These are phyloP conservation scores for Phylloporus sp. DNA, from an alignment of 768 basidiomycete genomes.

Conservation along the genomic window DNA sequence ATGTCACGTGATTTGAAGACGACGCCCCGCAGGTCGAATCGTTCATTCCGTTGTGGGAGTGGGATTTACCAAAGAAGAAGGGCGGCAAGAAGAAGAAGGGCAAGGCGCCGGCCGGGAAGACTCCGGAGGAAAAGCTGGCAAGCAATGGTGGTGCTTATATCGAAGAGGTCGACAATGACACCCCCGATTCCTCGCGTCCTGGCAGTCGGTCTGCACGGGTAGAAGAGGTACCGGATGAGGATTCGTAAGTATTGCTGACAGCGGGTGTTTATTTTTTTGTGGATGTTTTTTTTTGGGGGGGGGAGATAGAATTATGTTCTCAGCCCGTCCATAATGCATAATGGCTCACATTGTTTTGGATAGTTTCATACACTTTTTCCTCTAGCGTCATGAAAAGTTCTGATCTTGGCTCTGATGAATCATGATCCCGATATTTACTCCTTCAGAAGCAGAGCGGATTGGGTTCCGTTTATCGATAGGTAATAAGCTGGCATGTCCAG, in stretches of 20 bases:
- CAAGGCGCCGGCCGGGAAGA: constrained; percentile 30
- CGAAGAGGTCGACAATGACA: constrained; percentile 34
- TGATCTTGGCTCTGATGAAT: too few relatives aligned
- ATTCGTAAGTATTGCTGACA: constrained; percentile 15
- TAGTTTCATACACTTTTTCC: too few relatives aligned
- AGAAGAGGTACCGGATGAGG: constrained; percentile 44
- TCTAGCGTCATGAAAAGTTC: too few relatives aligned
- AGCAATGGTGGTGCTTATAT: constrained; percentile 37
- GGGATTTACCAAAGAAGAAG: constrained; percentile 81
- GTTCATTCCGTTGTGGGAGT: constrained; percentile 95
- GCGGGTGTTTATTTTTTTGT: neutral
- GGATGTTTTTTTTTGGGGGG: neutral
- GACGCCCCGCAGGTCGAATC: constrained; percentile 74
- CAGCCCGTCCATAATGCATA: neutral
- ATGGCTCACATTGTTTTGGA: too few relatives aligned
- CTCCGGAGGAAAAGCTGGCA: constrained; percentile 38
- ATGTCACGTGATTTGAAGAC: neutral
- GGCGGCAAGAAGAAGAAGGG: constrained; percentile 60
- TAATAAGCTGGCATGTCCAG: too few relatives aligned
- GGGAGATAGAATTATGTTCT: neutral
- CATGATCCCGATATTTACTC: too few relatives aligned
- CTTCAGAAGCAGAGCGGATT: too few relatives aligned
- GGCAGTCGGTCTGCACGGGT: constrained; percentile 37
- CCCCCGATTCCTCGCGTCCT: constrained; percentile 30
- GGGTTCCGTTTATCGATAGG: too few relatives aligned